Evolutionary conservation across 176 grass and related monocot genomes (phyloP).

Genomic region (Carex littledalei): DNA sequence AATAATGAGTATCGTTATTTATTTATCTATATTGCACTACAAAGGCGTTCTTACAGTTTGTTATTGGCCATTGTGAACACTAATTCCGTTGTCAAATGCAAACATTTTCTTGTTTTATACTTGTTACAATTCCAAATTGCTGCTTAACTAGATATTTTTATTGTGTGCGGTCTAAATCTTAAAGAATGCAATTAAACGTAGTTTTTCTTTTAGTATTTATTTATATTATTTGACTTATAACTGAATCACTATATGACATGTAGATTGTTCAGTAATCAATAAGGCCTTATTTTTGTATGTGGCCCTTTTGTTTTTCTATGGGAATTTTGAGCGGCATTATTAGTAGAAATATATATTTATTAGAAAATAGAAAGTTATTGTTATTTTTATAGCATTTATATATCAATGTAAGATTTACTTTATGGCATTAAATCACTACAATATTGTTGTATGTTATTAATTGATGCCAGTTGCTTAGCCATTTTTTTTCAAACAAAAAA

Average conservation of each 20-base stretch:
- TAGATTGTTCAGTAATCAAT: neutral
- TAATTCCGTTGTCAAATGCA: neutral
- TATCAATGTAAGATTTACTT: neutral
- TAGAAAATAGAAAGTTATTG: neutral
- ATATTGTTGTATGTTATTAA: too few species aligned
- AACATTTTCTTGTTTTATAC: neutral
- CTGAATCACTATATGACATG: neutral
- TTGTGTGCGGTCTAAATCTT: neutral
- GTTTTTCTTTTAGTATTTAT: neutral
- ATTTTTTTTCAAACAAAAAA: too few species aligned
- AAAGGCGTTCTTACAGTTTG: neutral
- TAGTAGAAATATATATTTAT: neutral
- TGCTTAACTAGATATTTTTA: neutral
- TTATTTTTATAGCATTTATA: neutral
- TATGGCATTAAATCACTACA: too few species aligned
- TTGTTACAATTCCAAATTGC: neutral
- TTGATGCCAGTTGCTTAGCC: too few species aligned
- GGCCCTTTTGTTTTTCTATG: neutral
- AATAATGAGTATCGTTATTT: neutral
- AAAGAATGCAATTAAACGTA: neutral
- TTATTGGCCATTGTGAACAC: neutral
- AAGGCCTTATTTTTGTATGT: neutral
- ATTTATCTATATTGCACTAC: neutral
- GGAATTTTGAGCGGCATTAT: neutral
- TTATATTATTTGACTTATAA: neutral